A percentile compares a stretch with the other conserved stretches of the same genome.
These are phyloP conservation scores for Heimioporus sp. DNA, from an alignment of 768 basidiomycete species.

Conservation along the genomic window DNA sequence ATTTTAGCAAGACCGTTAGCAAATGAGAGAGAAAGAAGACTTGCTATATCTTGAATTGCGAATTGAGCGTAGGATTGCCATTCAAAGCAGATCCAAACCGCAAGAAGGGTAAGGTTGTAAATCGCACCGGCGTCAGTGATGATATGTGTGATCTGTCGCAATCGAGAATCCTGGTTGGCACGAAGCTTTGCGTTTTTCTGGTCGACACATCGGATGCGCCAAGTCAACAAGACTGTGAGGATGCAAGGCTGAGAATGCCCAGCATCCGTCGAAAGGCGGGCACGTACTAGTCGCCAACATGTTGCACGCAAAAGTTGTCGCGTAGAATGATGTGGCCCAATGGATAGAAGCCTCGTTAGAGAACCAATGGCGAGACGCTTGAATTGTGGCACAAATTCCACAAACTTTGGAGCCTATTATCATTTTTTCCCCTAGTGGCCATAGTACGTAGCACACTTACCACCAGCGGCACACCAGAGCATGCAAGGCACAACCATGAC, in stretches of 20 bases:
- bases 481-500: slow-evolving; percentile 6
- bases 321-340: slow-evolving; percentile 10
- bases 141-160: not conserved
- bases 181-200: not conserved
- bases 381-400: not conserved
- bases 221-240: not conserved
- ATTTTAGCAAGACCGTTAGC: not conserved
- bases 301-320: slow-evolving; percentile 1
- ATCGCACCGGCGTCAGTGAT: slow-evolving; percentile 6
- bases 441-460: not conserved
- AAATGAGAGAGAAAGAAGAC: not conserved
- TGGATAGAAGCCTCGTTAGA: not conserved
- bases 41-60: slow-evolving; percentile 10
- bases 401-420: slow-evolving; percentile 2
- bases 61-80: slow-evolving; percentile 3
- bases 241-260: no score
- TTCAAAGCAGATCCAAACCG: not conserved
- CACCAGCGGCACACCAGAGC: slow-evolving; percentile 2
- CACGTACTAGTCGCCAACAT: slow-evolving; percentile 8
- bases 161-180: not conserved
- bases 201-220: slow-evolving; percentile 9
- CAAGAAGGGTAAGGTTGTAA: slow-evolving; percentile 8
- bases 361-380: not conserved
- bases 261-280: not conserved
- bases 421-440: not conserved